These are phyloP conservation scores for Verticillium albo-atrum DNA, from an alignment of 2,329 filamentous ascomycete genomes.

Conservation along the genomic window DNA sequence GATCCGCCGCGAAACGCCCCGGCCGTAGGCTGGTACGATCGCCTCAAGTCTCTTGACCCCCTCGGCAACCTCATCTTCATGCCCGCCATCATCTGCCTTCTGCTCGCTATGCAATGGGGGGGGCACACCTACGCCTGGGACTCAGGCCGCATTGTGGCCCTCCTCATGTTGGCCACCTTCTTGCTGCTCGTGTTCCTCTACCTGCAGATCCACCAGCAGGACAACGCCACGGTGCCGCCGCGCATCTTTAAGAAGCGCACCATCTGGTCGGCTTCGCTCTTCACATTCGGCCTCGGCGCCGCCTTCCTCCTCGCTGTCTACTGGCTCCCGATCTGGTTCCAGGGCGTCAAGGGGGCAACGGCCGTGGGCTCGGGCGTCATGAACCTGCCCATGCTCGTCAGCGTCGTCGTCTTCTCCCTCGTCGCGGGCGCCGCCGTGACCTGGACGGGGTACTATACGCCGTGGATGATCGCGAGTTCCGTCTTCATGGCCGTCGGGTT, in stretches of 20 bases:
- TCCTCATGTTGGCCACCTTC: background rate
- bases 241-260: slow-evolving; percentile 34
- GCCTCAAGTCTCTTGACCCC: slow-evolving; percentile 10
- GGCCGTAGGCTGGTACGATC: slow-evolving; percentile 1
- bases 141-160: background rate
- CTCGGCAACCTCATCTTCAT: slow-evolving; percentile 25
- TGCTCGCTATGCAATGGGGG: slow-evolving; percentile 48
- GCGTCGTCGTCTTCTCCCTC: slow-evolving; percentile 28
- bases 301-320: slow-evolving; percentile 26
- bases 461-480: slow-evolving; percentile 32
- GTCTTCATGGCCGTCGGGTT: slow-evolving; percentile 29
- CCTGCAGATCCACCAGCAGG: slow-evolving; percentile 32
- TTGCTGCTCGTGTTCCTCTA: slow-evolving; percentile 23
- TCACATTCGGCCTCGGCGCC: slow-evolving; percentile 32
- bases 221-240: slow-evolving; percentile 38
- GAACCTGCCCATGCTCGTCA: slow-evolving; percentile 34
- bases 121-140: slow-evolving; percentile 25
- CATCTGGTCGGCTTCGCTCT: slow-evolving; percentile 28
- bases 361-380: slow-evolving; percentile 34
- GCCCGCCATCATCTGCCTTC: slow-evolving; percentile 37
- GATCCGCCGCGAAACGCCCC: slow-evolving; percentile 6
- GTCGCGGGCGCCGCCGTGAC: slow-evolving; percentile 28
- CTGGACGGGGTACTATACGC: slow-evolving; percentile 38
- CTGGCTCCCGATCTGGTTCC: slow-evolving; percentile 41
- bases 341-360: slow-evolving; percentile 34